Evolutionary conservation across 2,329 filamentous ascomycete genomes (phyloP).

Genomic region (Leptographium procerum): DNA sequence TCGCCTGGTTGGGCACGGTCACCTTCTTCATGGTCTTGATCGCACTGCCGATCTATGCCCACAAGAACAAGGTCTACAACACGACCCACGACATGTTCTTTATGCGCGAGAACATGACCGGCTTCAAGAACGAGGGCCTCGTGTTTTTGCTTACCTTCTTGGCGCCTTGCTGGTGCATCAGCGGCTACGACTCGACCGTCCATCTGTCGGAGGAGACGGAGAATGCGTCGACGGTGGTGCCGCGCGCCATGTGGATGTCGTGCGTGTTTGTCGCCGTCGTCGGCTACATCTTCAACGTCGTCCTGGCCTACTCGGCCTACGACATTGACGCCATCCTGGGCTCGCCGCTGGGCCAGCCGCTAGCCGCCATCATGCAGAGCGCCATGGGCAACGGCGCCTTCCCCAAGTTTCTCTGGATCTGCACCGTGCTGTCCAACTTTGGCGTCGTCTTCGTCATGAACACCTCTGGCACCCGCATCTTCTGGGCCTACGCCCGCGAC

Average conservation of each 20-base stretch:
- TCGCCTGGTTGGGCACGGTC: slow-evolving; percentile 1
- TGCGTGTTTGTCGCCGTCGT: neutral
- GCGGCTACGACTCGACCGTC: slow-evolving; percentile 4
- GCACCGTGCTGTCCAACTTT: slow-evolving; percentile 5
- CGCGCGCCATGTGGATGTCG: slow-evolving; percentile 5
- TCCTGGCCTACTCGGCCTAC: slow-evolving; percentile 1
- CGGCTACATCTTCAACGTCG: slow-evolving; percentile 4
- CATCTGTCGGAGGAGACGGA: slow-evolving; percentile 4
- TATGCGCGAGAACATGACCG: neutral
- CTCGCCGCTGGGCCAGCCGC: slow-evolving; percentile 3
- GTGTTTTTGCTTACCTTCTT: slow-evolving; percentile 5
- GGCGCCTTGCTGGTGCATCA: slow-evolving; percentile 6
- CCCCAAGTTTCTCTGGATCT: slow-evolving; percentile 2
- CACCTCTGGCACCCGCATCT: slow-evolving; percentile 4
- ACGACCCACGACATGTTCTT: slow-evolving; percentile 4
- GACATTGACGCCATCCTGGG: slow-evolving; percentile 5
- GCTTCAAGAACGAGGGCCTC: slow-evolving; percentile 1
- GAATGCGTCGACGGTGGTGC: slow-evolving; percentile 1
- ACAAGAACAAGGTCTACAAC: neutral
- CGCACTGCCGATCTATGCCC: slow-evolving; percentile 2
- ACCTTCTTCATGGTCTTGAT: slow-evolving; percentile 3
- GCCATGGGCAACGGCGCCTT: slow-evolving; percentile 1
- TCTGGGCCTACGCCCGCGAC: slow-evolving; percentile 4
- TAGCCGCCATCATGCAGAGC: slow-evolving; percentile 1
- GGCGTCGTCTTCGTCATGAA: slow-evolving; percentile 7